Conservation (phyloP, 257 asterid species). For the Solanum infundibuliforme region DNA sequence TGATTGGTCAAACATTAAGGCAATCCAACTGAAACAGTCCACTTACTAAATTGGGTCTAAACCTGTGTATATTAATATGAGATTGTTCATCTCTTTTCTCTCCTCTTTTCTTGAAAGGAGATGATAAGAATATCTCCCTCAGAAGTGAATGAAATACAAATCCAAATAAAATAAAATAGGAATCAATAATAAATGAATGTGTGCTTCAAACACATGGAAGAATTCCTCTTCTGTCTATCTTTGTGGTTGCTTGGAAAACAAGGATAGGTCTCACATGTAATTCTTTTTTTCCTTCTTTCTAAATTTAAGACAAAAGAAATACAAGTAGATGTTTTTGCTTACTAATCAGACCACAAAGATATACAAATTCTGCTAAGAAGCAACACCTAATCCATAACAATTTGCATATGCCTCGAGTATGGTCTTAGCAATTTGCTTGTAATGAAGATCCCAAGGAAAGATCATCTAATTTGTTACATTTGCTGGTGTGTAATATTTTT, state of each 20-base stretch:
- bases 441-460: not conserved
- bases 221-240: not conserved
- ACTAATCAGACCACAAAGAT: not conserved
- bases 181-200: not conserved
- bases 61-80: not conserved
- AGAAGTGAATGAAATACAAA: not conserved
- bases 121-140: not conserved
- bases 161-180: not conserved
- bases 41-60: not conserved
- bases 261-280: not conserved
- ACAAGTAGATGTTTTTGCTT: not conserved
- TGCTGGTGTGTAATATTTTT: not conserved
- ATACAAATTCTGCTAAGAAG: not conserved
- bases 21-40: not conserved
- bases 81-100: not conserved
- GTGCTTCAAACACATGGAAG: not conserved
- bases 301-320: not conserved
- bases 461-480: not conserved
- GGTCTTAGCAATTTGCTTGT: not conserved
- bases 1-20: not conserved
- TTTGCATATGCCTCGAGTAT: not conserved
- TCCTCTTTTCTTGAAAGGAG: not conserved
- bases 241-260: not conserved
- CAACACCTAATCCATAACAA: not conserved
- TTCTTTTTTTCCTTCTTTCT: not conserved